Base-by-base conservation (phyloP, 805 yeast species). In the Ogataea minuta region DNA sequence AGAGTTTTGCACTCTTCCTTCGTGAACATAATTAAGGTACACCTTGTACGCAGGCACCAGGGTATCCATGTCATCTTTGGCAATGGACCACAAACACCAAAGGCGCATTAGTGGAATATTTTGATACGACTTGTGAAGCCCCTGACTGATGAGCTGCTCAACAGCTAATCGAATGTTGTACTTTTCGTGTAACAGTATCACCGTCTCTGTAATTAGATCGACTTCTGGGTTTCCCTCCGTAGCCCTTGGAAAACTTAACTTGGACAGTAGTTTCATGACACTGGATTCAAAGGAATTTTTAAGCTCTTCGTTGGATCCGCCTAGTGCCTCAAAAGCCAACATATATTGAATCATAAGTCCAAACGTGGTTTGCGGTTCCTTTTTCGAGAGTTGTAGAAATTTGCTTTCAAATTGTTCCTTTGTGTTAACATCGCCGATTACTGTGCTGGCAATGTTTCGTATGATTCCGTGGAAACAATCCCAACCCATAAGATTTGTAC, bases 91-190 rank as follows among this genome's bases (percentile, higher is more conserved):
- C 32, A 54, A 5, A 57, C 63, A 44, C 63, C 63, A 47, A 41
- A 56, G 50, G 61, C 66, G 41, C 67, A 70, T 43, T 58, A 54
- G 45, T 51, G 63, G 28, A 59, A 55, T 28, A 66, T 61, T 72
- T 49, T 74, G 80, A 41, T 74, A 76, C 0, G 79, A 72, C 33
- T 62, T 67, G 11, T 60, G 52, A 35, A 72, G 59, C 1, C 72
- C 67, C 4, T 46, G 37, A 9, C 59, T 57, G 12, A 62, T 56
- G 46, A 57, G 57, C 5, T 34, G 43, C 9, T 47, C 44, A 53
- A 63, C 52, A 2, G 57, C 45, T 2, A 55, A 15, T 8, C 46
- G 31, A 2, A 38, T 37, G 7, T 34, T 39, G n/a, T 25, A 48
- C 17, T 42, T 43, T 3, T 34, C 39, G 12, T 39, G 30, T n/a